A percentile compares a stretch with the other conserved stretches of the same genome.
Conservation (phyloP, 2,329 filamentous ascomycete species). For the Pseudogymnoascus sp. region DNA sequence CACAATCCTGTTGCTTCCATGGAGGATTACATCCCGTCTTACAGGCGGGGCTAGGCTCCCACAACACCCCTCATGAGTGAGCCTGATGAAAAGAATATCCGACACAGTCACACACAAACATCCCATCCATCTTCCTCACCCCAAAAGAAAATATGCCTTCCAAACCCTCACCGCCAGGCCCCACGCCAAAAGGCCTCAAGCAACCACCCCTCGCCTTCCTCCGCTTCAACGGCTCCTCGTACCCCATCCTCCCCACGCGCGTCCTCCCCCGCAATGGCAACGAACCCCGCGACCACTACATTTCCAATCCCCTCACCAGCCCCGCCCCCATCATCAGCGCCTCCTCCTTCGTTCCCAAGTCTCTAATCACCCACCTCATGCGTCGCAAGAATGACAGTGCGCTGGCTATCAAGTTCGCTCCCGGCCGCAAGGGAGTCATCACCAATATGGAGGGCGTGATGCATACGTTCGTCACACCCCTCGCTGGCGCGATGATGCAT, state of each 20-base stretch:
- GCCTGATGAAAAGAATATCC: background rate
- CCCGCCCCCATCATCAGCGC: conserved; percentile 21
- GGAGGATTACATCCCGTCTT: background rate
- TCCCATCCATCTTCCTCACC: background rate
- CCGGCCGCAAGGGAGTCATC: conserved; percentile 15
- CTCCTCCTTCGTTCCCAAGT: conserved; percentile 19
- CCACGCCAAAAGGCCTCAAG: background rate
- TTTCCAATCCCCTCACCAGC: conserved; percentile 9
- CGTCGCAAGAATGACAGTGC: conserved; percentile 21
- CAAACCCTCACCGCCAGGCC: background rate
- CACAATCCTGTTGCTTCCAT: background rate
- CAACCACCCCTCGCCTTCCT: background rate
- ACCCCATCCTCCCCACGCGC: conserved; percentile 11
- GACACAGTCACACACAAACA: background rate
- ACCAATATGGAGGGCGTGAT: conserved; percentile 25
- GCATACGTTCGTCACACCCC: conserved; percentile 24
- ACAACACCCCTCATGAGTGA: background rate
- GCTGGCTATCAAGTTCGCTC: conserved; percentile 18
- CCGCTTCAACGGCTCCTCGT: conserved; percentile 2
- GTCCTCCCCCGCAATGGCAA: background rate
- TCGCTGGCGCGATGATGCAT: conserved; percentile 18
- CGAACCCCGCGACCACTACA: conserved; percentile 15
- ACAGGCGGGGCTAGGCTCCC: background rate
- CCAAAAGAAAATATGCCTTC: background rate
- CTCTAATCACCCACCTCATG: conserved; percentile 19